Conservation (phyloP, 768 basidiomycete genomes). For the Mycena vitilis region DNA sequence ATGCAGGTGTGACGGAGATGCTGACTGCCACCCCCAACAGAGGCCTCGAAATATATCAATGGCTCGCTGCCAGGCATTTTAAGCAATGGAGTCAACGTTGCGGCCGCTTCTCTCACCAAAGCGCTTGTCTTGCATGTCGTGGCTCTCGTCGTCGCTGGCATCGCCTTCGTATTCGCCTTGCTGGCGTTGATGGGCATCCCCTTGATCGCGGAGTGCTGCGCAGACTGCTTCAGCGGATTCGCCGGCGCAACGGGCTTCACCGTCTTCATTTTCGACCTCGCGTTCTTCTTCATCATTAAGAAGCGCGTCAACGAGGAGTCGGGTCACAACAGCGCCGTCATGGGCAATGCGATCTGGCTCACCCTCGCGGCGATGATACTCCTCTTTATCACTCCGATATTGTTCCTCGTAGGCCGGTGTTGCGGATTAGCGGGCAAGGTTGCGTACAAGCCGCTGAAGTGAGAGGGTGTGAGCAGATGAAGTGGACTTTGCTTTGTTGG, state of each 20-base stretch:
- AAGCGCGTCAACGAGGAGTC: constrained; percentile 61
- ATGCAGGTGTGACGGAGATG: background rate
- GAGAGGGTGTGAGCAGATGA: background rate
- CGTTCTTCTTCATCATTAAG: constrained; percentile 76
- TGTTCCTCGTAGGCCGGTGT: constrained; percentile 35
- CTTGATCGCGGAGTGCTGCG: constrained; percentile 70
- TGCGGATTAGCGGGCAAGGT: constrained; percentile 29
- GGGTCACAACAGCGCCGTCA: constrained; percentile 64
- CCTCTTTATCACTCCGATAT: constrained; percentile 61
- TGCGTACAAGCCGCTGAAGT: constrained; percentile 27
- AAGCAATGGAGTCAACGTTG: constrained; percentile 33
- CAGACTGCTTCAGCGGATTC: constrained; percentile 69
- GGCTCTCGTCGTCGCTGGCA: constrained; percentile 63
- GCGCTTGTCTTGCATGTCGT: constrained; percentile 79
- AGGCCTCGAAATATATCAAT: constrained; percentile 62
- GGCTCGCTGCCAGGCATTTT: constrained; percentile 32
- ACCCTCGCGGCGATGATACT: constrained; percentile 72
- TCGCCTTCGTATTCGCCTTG: constrained; percentile 31
- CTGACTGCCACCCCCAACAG: constrained; percentile 7
- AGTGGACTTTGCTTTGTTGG: constrained; percentile 1
- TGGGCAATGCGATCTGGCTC: constrained; percentile 80
- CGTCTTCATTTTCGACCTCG: constrained; percentile 81
- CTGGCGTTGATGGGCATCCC: constrained; percentile 50
- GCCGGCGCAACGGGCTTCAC: constrained; percentile 69
- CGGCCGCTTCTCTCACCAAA: constrained; percentile 83